These are phyloP conservation scores for Penicillium nordicum DNA, from an alignment of 2,329 filamentous ascomycete genomes.

Conservation along the genomic window DNA sequence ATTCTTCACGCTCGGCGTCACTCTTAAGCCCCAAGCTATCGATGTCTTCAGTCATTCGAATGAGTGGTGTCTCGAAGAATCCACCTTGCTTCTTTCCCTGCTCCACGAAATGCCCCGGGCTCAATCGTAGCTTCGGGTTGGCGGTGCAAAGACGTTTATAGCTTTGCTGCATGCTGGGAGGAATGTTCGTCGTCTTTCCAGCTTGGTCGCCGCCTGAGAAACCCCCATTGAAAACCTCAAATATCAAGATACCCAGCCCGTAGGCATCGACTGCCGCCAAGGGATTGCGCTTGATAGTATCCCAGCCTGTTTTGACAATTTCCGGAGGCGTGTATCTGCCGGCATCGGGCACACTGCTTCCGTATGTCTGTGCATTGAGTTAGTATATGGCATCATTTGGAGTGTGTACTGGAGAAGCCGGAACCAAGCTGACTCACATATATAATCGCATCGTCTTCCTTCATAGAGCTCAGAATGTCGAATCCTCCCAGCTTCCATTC, in stretches of 20 bases:
- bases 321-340: slow-evolving; percentile 84
- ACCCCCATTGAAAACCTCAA: slow-evolving; percentile 86
- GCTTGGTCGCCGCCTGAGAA: slow-evolving; percentile 75
- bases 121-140: slow-evolving; percentile 84
- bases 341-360: slow-evolving; percentile 80
- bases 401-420: not conserved
- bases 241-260: slow-evolving; percentile 77
- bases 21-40: slow-evolving; percentile 88
- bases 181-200: slow-evolving; percentile 80
- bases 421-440: slow-evolving; percentile 56
- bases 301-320: slow-evolving; percentile 83
- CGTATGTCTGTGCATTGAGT: slow-evolving; percentile 63
- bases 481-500: slow-evolving; percentile 98
- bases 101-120: slow-evolving; percentile 80
- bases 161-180: slow-evolving; percentile 80
- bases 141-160: slow-evolving; percentile 87
- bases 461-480: slow-evolving; percentile 88
- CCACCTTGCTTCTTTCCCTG: slow-evolving; percentile 77
- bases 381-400: not conserved
- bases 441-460: slow-evolving; percentile 90
- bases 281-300: slow-evolving; percentile 77
- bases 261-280: slow-evolving; percentile 82
- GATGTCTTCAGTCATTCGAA: slow-evolving; percentile 87
- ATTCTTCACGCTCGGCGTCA: slow-evolving; percentile 76
- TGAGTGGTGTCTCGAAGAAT: slow-evolving; percentile 90